Conservation (phyloP, 345 rosid genomes). For the Aethionema arabicum region DNA sequence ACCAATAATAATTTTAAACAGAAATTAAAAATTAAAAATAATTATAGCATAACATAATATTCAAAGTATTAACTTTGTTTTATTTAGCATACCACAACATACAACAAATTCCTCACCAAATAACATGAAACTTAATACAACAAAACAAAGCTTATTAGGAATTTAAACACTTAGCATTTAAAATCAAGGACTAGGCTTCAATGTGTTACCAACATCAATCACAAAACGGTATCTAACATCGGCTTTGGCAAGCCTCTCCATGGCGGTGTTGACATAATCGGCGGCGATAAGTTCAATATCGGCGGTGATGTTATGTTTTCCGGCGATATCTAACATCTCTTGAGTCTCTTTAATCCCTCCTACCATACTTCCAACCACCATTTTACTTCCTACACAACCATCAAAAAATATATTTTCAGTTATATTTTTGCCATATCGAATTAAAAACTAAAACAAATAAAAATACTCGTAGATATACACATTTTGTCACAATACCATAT, state of each 20-base stretch:
- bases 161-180: background rate
- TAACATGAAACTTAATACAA: too few species aligned
- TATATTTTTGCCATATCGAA: background rate
- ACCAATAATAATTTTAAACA: too few species aligned
- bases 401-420: background rate
- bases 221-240: slow-evolving; percentile 64
- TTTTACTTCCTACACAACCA: slow-evolving; percentile 44
- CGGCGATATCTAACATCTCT: slow-evolving; percentile 57
- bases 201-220: slow-evolving; percentile 52
- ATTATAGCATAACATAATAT: too few species aligned
- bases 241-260: slow-evolving; percentile 42
- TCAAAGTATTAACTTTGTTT: too few species aligned
- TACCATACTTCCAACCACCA: slow-evolving; percentile 40
- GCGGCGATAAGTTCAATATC: slow-evolving; percentile 53
- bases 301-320: slow-evolving; percentile 44
- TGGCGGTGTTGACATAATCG: slow-evolving; percentile 53
- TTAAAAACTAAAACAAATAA: too few species aligned
- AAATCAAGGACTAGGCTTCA: slow-evolving; percentile 29
- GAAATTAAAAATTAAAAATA: too few species aligned
- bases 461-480: too few species aligned
- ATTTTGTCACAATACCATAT: too few species aligned
- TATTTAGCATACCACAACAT: too few species aligned
- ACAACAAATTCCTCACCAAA: too few species aligned
- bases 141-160: background rate
- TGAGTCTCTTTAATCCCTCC: too few species aligned